These are phyloP conservation scores for Obelidium mucronatum DNA, from an alignment of 192 early-diverging fungal species.

Conservation along the genomic window DNA sequence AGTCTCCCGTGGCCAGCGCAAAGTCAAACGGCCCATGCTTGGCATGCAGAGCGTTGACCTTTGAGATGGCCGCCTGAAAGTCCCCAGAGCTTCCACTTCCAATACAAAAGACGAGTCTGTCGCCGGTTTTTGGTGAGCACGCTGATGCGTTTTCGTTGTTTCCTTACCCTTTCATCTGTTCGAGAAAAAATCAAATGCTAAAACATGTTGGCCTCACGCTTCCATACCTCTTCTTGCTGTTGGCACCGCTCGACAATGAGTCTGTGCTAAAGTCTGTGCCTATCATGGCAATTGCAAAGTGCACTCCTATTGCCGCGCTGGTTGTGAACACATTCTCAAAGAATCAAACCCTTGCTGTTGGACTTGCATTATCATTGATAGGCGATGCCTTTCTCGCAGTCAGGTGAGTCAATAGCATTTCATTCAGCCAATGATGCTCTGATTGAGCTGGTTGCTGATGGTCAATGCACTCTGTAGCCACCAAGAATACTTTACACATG, in stretches of 20 bases:
- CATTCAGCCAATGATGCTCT: neutral
- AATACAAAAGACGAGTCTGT: constrained; percentile 2
- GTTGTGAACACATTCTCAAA: neutral
- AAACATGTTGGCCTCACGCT: neutral
- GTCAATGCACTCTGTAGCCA: neutral
- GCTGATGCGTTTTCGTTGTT: too few species aligned
- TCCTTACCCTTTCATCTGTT: neutral
- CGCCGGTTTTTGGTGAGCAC: neutral
- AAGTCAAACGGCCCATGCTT: constrained; percentile 91
- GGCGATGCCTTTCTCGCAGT: constrained; percentile 12
- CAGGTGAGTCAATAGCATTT: too few species aligned
- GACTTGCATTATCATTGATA: neutral
- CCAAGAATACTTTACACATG: constrained; percentile 16
- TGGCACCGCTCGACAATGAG: neutral
- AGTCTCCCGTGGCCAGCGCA: constrained; percentile 81
- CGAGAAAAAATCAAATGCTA: neutral
- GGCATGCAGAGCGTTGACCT: constrained; percentile 74
- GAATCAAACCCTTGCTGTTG: constrained; percentile 4
- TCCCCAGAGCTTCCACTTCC: neutral
- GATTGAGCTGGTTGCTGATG: neutral
- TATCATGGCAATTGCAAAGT: neutral
- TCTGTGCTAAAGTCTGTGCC: neutral
- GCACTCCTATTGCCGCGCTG: neutral
- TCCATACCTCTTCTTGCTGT: neutral
- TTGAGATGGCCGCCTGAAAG: constrained; percentile 70